Percentiles rank a stretch among this genome's conserved stretches.
These are phyloP conservation scores for Tetracladium marchalianum DNA, from an alignment of 495 filamentous ascomycete genomes.

Conservation along the genomic window DNA sequence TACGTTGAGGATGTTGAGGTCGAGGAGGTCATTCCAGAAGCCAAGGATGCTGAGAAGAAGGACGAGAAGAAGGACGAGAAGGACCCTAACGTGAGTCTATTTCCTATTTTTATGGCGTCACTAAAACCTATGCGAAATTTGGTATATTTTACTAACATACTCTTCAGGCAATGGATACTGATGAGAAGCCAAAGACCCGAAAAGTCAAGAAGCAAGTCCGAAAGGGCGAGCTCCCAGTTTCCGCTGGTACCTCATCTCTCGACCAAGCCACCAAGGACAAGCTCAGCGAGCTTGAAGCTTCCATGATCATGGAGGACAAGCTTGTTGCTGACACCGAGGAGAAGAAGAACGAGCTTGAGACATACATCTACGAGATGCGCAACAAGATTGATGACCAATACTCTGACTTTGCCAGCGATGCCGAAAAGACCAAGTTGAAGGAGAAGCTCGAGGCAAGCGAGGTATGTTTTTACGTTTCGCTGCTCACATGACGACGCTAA, in stretches of 20 bases:
- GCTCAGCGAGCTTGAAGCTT: slow-evolving; percentile 66
- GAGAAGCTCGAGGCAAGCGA: slow-evolving; percentile 72
- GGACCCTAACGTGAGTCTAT: slow-evolving; percentile 43
- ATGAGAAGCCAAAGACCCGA: slow-evolving; percentile 73
- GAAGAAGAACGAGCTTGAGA: slow-evolving; percentile 99
- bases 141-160: slow-evolving; percentile 11
- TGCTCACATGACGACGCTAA: background rate
- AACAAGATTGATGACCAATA: slow-evolving; percentile 91
- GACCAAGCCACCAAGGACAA: slow-evolving; percentile 56
- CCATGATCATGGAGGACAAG: slow-evolving; percentile 98
- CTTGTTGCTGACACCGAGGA: slow-evolving; percentile 96
- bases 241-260: slow-evolving; percentile 68
- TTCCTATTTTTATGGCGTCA: slow-evolving; percentile 40
- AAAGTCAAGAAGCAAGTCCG: slow-evolving; percentile 99
- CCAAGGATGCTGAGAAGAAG: slow-evolving; percentile 37
- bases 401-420: slow-evolving; percentile 77
- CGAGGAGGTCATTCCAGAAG: slow-evolving; percentile 79
- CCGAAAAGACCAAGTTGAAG: slow-evolving; percentile 80
- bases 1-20: slow-evolving; percentile 97
- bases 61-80: slow-evolving; percentile 49
- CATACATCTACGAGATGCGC: slow-evolving; percentile 90
- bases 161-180: slow-evolving; percentile 83
- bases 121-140: slow-evolving; percentile 7
- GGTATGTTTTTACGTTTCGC: slow-evolving; percentile 43
- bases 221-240: slow-evolving; percentile 91